These are phyloP conservation scores for Aspergillus sclerotialis DNA, from an alignment of 2,329 filamentous ascomycete species.

Conservation along the genomic window DNA sequence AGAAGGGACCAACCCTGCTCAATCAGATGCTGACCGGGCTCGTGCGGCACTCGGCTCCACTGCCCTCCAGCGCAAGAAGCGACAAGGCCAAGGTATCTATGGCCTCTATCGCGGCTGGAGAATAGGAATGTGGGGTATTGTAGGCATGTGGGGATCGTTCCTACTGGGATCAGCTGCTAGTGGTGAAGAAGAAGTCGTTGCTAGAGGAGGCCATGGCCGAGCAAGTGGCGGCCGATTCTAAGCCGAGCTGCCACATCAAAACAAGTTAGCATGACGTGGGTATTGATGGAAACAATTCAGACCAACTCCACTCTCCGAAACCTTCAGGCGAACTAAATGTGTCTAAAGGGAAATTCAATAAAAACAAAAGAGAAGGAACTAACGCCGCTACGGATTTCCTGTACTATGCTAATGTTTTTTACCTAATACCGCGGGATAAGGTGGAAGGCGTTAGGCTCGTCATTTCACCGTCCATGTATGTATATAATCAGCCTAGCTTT, in stretches of 20 bases:
- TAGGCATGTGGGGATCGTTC: constrained; percentile 48
- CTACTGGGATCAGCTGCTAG: constrained; percentile 34
- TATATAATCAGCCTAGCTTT: neutral
- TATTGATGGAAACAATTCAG: neutral
- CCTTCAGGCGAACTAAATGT: no score
- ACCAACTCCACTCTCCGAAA: no score
- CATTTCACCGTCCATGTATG: neutral
- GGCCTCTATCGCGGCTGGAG: constrained; percentile 54
- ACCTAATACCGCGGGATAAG: neutral
- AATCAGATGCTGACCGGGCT: constrained; percentile 40
- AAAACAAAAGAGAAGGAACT: no score
- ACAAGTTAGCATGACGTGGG: neutral
- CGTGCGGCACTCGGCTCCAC: constrained; percentile 23
- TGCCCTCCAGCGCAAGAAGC: constrained; percentile 34
- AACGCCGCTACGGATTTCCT: neutral
- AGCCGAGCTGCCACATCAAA: neutral
- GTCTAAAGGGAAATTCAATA: no score
- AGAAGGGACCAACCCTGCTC: constrained; percentile 55
- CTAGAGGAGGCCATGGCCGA: neutral
- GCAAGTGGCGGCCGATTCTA: constrained; percentile 27
- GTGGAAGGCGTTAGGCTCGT: neutral
- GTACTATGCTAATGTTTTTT: neutral
- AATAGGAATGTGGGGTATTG: constrained; percentile 49
- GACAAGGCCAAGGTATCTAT: constrained; percentile 48
- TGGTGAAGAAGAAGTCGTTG: constrained; percentile 25